A percentile compares a stretch with the other conserved stretches of the same genome.
Evolutionary conservation across 805 yeast species (phyloP).

Genomic region (Ogataea nitratoaversa): DNA sequence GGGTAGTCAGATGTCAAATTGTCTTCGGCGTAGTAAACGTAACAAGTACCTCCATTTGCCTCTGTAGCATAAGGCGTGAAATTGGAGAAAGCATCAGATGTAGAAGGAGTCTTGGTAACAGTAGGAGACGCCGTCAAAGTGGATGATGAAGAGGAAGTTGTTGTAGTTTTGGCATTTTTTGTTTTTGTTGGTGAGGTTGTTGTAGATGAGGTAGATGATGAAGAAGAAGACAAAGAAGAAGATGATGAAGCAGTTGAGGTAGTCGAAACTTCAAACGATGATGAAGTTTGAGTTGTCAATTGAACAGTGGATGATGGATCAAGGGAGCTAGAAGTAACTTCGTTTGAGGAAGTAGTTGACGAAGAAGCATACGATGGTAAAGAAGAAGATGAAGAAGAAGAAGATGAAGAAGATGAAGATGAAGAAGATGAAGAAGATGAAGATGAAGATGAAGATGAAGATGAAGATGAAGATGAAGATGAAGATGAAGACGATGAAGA

Average conservation of each 20-base stretch:
- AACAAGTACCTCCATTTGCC: constrained; percentile 30
- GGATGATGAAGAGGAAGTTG: constrained; percentile 8
- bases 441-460: constrained; percentile 26
- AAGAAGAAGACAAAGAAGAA: constrained; percentile 35
- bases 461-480: constrained; percentile 15
- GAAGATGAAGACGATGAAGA: constrained; percentile 13
- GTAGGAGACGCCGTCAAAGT: constrained; percentile 6
- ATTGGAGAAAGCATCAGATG: constrained; percentile 6
- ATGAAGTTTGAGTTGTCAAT: constrained; percentile 3
- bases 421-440: constrained; percentile 21
- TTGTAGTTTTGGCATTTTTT: constrained; percentile 4
- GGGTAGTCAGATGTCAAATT: constrained; percentile 20
- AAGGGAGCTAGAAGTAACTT: constrained; percentile 19
- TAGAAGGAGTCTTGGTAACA: constrained; percentile 4
- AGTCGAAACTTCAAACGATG: constrained; percentile 6
- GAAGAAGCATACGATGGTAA: constrained; percentile 17
- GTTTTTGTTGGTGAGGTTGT: constrained; percentile 3
- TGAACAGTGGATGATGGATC: constrained; percentile 3
- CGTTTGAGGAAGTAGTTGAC: constrained; percentile 7
- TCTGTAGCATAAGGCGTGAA: constrained; percentile 31
- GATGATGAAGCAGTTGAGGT: constrained; percentile 36
- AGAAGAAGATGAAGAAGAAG: constrained; percentile 3
- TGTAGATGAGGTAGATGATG: constrained; percentile 8
- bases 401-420: constrained; percentile 32
- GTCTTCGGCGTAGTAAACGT: constrained; percentile 34